Conservation (phyloP, 2,329 filamentous ascomycete species). For the Onygena corvina region DNA sequence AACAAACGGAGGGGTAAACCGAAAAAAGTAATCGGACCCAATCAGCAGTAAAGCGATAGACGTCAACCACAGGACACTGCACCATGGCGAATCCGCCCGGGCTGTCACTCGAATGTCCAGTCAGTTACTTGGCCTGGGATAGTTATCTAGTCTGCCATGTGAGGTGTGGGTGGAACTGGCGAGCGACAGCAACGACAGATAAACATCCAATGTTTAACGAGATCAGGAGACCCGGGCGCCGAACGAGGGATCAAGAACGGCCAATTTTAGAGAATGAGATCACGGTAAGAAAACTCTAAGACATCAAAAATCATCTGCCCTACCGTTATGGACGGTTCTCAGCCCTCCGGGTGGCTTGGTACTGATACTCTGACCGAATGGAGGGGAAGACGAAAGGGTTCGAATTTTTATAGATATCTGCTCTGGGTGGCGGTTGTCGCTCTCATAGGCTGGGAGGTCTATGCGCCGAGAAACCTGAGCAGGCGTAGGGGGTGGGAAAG, state of each 20-base stretch:
- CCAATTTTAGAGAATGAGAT: too few relatives aligned
- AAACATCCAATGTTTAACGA: too few relatives aligned
- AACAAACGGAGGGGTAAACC: too few relatives aligned
- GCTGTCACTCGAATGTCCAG: not conserved
- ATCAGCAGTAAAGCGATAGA: too few relatives aligned
- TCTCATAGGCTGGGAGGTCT: not conserved
- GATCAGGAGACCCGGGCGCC: too few relatives aligned
- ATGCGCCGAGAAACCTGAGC: not conserved
- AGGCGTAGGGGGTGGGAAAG: too few relatives aligned
- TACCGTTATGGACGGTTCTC: not conserved
- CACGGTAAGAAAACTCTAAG: not conserved
- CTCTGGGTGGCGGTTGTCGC: not conserved
- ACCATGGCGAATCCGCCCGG: not conserved
- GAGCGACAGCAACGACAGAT: too few relatives aligned
- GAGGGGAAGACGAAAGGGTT: too few relatives aligned
- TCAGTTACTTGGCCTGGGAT: not conserved
- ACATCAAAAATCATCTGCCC: not conserved
- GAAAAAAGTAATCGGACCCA: too few relatives aligned
- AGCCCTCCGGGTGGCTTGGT: not conserved
- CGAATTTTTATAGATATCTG: not conserved
- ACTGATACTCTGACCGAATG: too few relatives aligned
- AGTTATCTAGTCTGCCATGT: not conserved
- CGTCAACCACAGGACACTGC: not conserved
- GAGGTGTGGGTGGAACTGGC: slow-evolving; percentile 3
- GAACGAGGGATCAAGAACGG: too few relatives aligned